Conservation (phyloP, 2,329 filamentous ascomycete genomes). For the Blumeriella jaapii region DNA sequence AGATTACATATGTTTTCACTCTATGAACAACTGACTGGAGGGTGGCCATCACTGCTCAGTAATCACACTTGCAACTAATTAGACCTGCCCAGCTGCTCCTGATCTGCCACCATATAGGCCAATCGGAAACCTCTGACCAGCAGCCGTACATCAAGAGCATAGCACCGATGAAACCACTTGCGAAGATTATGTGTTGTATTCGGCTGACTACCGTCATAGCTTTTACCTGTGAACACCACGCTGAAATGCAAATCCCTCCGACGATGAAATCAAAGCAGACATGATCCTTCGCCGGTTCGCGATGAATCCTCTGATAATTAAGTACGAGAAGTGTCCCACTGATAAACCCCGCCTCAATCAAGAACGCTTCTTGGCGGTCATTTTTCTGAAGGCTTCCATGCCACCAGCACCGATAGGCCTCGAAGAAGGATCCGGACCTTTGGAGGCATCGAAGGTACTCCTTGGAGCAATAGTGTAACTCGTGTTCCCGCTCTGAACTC, state of each 20-base stretch:
- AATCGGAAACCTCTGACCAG: no score
- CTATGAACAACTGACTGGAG: no score
- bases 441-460: constrained; percentile 47
- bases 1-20: no score
- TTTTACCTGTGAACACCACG: constrained; percentile 7
- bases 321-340: no score
- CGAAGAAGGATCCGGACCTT: constrained; percentile 35
- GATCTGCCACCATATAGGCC: no score
- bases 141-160: no score
- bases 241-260: constrained; percentile 3
- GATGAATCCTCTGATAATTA: no score
- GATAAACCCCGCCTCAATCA: background rate
- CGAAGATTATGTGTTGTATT: background rate
- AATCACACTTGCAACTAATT: no score
- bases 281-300: no score
- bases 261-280: no score
- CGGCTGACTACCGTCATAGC: background rate
- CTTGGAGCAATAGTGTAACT: constrained; percentile 30
- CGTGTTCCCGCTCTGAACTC: constrained; percentile 28
- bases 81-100: no score
- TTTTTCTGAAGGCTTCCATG: constrained; percentile 53
- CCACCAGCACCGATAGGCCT: constrained; percentile 52
- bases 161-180: background rate
- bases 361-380: constrained; percentile 47
- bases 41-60: no score